Percentiles rank a stretch among this genome's conserved stretches.
Evolutionary conservation across 371 early-diverging fungal species (phyloP).

Genomic region (Mortierella sp.): DNA sequence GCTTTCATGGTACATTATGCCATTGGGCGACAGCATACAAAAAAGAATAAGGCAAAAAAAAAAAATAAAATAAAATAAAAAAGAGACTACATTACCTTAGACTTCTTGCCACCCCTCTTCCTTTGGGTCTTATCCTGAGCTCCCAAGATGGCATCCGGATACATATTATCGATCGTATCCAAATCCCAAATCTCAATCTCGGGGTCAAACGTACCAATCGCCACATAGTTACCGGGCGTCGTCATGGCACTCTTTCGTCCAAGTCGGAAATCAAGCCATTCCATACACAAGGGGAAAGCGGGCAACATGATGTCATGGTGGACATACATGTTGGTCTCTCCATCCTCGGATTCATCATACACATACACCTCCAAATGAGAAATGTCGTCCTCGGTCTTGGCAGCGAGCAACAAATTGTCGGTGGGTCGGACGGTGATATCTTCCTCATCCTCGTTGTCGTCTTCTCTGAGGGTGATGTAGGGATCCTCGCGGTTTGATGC

Average conservation of each 20-base stretch:
- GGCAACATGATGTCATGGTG: conserved; percentile 99
- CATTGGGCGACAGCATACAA: too few relatives aligned
- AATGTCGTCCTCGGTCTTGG: conserved; percentile 95
- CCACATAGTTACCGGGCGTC: conserved; percentile 82
- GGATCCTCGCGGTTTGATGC: conserved; percentile 84
- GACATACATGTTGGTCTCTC: conserved; percentile 90
- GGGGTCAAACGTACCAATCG: conserved; percentile 96
- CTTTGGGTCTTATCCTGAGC: conserved; percentile 61
- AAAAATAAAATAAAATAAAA: not conserved
- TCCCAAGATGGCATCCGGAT: conserved; percentile 92
- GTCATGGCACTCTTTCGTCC: conserved; percentile 60
- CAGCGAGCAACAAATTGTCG: conserved; percentile 90
- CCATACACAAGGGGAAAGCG: conserved; percentile 93
- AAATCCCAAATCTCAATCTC: conserved; percentile 98
- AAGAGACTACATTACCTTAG: conserved; percentile 54
- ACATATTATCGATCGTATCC: conserved; percentile 89
- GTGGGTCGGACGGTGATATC: conserved; percentile 82
- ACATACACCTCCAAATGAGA: conserved; percentile 94
- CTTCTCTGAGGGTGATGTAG: conserved; percentile 74
- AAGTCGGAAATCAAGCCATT: conserved; percentile 90
- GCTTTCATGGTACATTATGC: too few relatives aligned
- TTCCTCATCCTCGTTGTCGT: conserved; percentile 81
- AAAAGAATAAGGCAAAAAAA: not conserved
- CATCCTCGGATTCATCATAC: conserved; percentile 72
- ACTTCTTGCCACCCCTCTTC: conserved; percentile 63